Conservation (phyloP, 1,139 yeast species). For the Suhomyces anneliseae region DNA sequence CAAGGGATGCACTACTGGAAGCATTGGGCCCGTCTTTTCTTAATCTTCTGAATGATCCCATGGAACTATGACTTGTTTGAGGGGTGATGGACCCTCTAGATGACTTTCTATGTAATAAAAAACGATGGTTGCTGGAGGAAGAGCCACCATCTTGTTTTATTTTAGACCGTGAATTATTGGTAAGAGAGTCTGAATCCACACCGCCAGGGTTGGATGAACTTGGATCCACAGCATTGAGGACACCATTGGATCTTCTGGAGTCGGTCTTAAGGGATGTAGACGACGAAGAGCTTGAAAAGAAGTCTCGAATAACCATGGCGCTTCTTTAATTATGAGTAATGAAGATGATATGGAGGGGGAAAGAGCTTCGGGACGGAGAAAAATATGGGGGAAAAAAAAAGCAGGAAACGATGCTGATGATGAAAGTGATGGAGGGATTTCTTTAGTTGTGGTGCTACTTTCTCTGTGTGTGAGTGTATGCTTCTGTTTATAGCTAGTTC, state of each 20-base stretch:
- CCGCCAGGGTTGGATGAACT: too few relatives aligned
- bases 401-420: neutral
- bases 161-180: too few relatives aligned
- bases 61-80: conserved; percentile 11
- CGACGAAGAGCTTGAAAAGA: neutral
- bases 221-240: too few relatives aligned
- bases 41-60: neutral
- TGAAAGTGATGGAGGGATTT: neutral
- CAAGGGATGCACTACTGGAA: neutral
- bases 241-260: too few relatives aligned
- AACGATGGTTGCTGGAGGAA: conserved; percentile 3
- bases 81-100: conserved; percentile 13
- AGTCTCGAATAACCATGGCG: neutral
- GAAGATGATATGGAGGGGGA: neutral
- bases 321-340: neutral
- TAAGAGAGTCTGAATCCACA: too few relatives aligned
- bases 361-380: conserved; percentile 7
- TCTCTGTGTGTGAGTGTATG: too few relatives aligned
- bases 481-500: too few relatives aligned
- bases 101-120: conserved; percentile 8
- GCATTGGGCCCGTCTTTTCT: neutral
- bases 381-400: neutral
- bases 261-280: too few relatives aligned
- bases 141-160: too few relatives aligned
- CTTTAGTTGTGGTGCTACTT: too few relatives aligned